These are phyloP conservation scores for Strobilomyces echinocephalus DNA, from an alignment of 768 basidiomycete species.

Conservation along the genomic window DNA sequence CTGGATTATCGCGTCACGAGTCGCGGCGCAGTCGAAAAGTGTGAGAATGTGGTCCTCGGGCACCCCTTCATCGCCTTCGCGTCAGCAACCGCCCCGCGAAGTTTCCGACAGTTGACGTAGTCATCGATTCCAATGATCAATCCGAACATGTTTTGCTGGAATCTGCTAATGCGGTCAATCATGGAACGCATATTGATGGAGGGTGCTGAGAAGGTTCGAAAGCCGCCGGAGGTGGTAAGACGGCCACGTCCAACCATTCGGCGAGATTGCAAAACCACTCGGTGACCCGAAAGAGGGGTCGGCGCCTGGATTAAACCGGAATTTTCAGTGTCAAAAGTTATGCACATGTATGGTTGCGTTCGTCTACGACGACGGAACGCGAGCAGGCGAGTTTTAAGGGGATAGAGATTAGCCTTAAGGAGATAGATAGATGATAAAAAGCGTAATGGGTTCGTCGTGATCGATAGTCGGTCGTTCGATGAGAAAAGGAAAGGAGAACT, in stretches of 20 bases:
- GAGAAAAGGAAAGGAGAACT: too few species aligned
- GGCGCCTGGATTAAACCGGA: not conserved
- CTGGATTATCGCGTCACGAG: conserved; percentile 32
- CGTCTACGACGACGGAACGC: too few species aligned
- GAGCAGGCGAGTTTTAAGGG: too few species aligned
- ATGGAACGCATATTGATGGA: not conserved
- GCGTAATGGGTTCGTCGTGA: too few species aligned
- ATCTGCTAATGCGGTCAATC: not conserved
- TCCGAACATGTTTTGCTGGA: conserved; percentile 25
- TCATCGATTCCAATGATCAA: conserved; percentile 43
- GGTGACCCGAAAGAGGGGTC: not conserved
- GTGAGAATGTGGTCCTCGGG: conserved; percentile 32
- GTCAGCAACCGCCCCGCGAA: conserved; percentile 37
- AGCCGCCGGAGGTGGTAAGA: not conserved
- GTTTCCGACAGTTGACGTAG: conserved; percentile 28
- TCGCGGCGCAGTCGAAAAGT: conserved; percentile 36
- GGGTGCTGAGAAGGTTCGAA: not conserved
- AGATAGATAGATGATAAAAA: too few species aligned
- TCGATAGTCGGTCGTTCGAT: too few species aligned
- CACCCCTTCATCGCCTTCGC: conserved; percentile 36
- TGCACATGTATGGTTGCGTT: too few species aligned
- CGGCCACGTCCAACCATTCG: not conserved
- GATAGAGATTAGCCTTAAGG: too few species aligned
- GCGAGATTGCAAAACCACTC: not conserved
- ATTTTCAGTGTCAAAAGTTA: too few species aligned